Evolutionary conservation across 306 rosid genomes (phyloP).

Genomic region (Ceratonia siliqua): DNA sequence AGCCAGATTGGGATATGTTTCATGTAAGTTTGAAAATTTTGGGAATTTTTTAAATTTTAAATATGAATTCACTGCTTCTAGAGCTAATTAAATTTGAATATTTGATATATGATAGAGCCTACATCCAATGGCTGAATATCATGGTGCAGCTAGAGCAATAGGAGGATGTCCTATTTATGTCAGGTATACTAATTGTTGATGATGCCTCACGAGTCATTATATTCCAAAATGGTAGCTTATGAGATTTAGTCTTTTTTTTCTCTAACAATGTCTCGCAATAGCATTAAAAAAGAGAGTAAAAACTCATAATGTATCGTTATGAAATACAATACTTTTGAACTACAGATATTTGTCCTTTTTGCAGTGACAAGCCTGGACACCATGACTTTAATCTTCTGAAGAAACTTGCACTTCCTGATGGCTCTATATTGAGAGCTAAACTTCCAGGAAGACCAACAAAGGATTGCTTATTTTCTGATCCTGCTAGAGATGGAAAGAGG

Average conservation of each 20-base stretch:
- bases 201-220: no score
- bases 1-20: slow-evolving; percentile 85
- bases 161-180: slow-evolving; percentile 74
- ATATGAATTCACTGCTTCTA: neutral
- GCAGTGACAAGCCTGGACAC: slow-evolving; percentile 67
- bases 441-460: slow-evolving; percentile 66
- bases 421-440: slow-evolving; percentile 67
- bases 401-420: slow-evolving; percentile 73
- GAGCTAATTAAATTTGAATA: slow-evolving; percentile 19
- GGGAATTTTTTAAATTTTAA: neutral
- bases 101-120: slow-evolving; percentile 41
- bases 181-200: no score
- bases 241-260: no score
- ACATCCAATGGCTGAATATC: slow-evolving; percentile 70
- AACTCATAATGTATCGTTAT: no score
- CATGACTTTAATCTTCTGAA: slow-evolving; percentile 66
- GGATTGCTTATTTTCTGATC: slow-evolving; percentile 64
- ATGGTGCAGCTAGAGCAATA: slow-evolving; percentile 71
- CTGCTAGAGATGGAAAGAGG: slow-evolving; percentile 72
- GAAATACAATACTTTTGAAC: no score
- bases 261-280: no score
- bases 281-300: no score
- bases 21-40: slow-evolving; percentile 47
- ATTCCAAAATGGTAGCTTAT: no score
- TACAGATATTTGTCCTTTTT: neutral